Conservation (phyloP, 1,139 yeast genomes). For the Pneumocystis murina region DNA sequence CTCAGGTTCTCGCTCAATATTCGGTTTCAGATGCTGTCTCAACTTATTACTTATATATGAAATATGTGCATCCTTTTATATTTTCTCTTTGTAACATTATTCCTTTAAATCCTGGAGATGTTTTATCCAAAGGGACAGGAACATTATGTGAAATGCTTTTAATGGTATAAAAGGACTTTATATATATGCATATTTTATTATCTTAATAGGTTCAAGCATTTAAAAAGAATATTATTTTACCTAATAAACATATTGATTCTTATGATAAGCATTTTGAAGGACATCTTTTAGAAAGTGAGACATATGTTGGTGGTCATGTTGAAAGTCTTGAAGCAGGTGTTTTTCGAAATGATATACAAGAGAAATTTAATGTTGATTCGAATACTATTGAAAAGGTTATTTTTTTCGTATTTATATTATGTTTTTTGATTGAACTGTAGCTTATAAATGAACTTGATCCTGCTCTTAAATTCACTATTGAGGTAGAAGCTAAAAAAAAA, state of each 20-base stretch:
- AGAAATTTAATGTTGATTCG: slow-evolving; percentile 64
- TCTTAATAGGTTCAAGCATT: slow-evolving; percentile 59
- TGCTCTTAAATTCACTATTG: slow-evolving; percentile 70
- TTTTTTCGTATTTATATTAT: not conserved
- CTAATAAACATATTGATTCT: slow-evolving; percentile 88
- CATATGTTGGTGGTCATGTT: slow-evolving; percentile 98
- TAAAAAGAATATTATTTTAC: slow-evolving; percentile 57
- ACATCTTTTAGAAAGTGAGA: slow-evolving; percentile 83
- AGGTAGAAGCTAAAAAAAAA: slow-evolving; percentile 61
- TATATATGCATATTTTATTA: not conserved
- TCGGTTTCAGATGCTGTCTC: slow-evolving; percentile 99
- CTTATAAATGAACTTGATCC: slow-evolving; percentile 55
- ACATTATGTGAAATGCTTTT: slow-evolving; percentile 94
- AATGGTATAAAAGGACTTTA: slow-evolving; percentile 35
- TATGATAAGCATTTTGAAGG: slow-evolving; percentile 87
- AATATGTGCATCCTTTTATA: slow-evolving; percentile 93
- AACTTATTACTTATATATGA: slow-evolving; percentile 86
- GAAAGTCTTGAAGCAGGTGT: slow-evolving; percentile 97
- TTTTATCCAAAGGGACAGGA: slow-evolving; percentile 92
- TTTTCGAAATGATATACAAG: slow-evolving; percentile 73
- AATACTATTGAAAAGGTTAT: slow-evolving; percentile 55
- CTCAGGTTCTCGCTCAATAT: slow-evolving; percentile 84
- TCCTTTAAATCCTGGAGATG: slow-evolving; percentile 95
- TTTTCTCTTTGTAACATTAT: slow-evolving; percentile 90
- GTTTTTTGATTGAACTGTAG: slow-evolving; percentile 5